Conservation (phyloP, 202 grass and related monocot genomes). For the Bolboschoenoplectus hybrid region DNA sequence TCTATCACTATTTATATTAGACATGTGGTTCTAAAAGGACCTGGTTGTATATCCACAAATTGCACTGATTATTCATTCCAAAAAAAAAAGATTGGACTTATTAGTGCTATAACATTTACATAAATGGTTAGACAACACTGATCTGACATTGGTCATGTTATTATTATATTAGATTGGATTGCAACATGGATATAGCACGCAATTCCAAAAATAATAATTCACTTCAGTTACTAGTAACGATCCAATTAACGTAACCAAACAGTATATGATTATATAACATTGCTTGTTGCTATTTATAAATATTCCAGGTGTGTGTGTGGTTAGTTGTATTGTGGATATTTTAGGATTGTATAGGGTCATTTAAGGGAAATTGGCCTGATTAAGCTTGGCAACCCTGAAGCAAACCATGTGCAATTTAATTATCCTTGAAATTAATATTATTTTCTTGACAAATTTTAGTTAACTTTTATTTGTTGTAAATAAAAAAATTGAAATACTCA, state of each 20-base stretch:
- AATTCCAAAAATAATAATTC: not conserved
- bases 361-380: not conserved
- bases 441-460: not conserved
- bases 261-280: constrained; percentile 12
- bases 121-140: constrained; percentile 3
- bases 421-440: not conserved
- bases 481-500: not conserved
- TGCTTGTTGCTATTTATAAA: not conserved
- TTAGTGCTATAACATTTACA: constrained; percentile 13
- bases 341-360: not conserved
- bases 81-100: not conserved
- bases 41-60: not conserved
- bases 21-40: too few species aligned
- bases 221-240: constrained; percentile 23
- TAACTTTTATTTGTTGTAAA: not conserved
- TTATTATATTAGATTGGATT: not conserved
- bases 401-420: constrained; percentile 5
- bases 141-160: not conserved
- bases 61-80: not conserved
- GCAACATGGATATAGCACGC: constrained; percentile 1
- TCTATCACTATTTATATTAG: too few species aligned
- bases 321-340: not conserved
- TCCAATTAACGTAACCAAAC: constrained; percentile 8
- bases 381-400: not conserved
- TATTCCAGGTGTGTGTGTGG: not conserved